Base-by-base conservation (phyloP, 75 land plant species). In the Cupressus sempervirens region DNA sequence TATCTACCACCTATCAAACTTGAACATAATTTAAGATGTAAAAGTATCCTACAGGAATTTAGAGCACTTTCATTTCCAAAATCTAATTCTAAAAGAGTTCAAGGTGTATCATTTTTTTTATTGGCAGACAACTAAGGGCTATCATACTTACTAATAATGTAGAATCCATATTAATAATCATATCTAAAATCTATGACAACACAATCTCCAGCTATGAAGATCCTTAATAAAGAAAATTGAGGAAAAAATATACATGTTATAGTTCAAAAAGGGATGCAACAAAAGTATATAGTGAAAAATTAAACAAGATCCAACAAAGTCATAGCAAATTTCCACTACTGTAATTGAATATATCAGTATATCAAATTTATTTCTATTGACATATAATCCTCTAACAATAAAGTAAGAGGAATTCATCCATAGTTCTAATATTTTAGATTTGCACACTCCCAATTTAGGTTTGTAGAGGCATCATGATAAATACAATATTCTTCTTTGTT, bases 381-480 rank as follows among this genome's bases (percentile, higher is more conserved):
- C 1, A 0, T 35, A 16, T 36, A 16, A 18, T 74, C 34, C 16
- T 74, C 3, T 14, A 74, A 18, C 16, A 76, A 3, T 23, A 76
- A 40, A n/a, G 43, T 18, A 38, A 76, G 41, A 76, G 26, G 23
- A 9, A 76, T 76, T 38, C 6, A 40, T 40, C 7, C 82, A 48
- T 86, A 93, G 93, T 83, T 93, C 85, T 93, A 93, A 87, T 76
- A 86, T 23, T 91, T 85, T 8, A 85, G 87, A 84, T 93, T 87
- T 68, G 89, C 65, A 76, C 96, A 93, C 79, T 86, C 88, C 96
- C 96, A 94, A n/a, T 89, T 89, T 7, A 15, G 82, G 81, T 94
- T 86, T 3, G 79, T 53, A 46, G 84, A 82, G 72, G 94, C 92
- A 87, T 93, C 93, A 86, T 94, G 96, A 81, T 91, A 89, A 46